Evolutionary conservation across 352 stramenopile species (phyloP).

Genomic region (Pythium phragmitis): DNA sequence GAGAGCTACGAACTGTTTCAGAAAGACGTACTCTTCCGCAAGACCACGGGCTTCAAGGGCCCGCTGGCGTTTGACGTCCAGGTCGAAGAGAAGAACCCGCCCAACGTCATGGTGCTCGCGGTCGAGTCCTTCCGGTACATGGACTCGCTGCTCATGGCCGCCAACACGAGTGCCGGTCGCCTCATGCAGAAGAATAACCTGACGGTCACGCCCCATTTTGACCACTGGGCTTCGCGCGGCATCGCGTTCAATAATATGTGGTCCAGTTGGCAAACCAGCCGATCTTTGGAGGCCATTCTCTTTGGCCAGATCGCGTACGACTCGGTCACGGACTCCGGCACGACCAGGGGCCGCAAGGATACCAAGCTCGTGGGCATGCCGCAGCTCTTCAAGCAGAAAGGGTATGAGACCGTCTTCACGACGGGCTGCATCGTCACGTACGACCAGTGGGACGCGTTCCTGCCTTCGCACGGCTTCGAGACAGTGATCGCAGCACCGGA

Average conservation of each 20-base stretch:
- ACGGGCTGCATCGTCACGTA: conserved; percentile 43
- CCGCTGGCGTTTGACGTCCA: conserved; percentile 43
- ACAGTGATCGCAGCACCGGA: conserved; percentile 32
- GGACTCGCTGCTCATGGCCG: conserved; percentile 51
- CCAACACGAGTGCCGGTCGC: conserved; percentile 25
- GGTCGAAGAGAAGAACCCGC: conserved; percentile 30
- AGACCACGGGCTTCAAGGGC: conserved; percentile 41
- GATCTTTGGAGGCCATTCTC: conserved; percentile 53
- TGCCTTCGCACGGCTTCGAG: conserved; percentile 51
- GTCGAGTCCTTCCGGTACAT: conserved; percentile 58
- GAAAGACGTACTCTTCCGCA: conserved; percentile 37
- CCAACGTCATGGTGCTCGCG: conserved; percentile 54
- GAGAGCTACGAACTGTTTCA: conserved; percentile 44
- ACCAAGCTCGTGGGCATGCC: conserved; percentile 42
- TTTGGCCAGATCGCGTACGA: conserved; percentile 54
- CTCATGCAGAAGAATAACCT: conserved; percentile 32
- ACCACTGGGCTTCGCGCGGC: conserved; percentile 48
- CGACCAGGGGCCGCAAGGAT: conserved; percentile 30
- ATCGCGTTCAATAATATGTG: conserved; percentile 55
- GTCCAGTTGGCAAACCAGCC: conserved; percentile 60
- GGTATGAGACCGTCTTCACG: conserved; percentile 49
- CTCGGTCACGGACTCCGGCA: conserved; percentile 36
- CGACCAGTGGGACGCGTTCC: conserved; percentile 50
- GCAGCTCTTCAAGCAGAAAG: conserved; percentile 53
- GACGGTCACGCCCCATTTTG: conserved; percentile 52